Evolutionary conservation across 345 rosid species (phyloP).

Genomic region (Sonneratia caseolaris): DNA sequence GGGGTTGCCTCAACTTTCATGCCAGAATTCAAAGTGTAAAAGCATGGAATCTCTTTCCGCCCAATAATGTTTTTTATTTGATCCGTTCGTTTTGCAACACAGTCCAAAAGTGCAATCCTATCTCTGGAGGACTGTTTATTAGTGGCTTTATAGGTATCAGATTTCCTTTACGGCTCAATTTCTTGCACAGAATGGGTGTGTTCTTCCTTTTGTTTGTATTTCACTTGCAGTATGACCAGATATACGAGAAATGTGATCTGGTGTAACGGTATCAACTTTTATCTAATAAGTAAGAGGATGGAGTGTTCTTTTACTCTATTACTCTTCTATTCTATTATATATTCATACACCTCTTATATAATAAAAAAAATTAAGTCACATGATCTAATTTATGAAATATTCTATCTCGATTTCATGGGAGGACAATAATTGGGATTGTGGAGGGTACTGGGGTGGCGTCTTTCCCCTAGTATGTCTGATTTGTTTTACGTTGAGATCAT

Average conservation of each 20-base stretch:
- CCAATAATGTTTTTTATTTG: not conserved
- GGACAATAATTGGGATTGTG: too few relatives aligned
- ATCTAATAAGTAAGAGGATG: too few relatives aligned
- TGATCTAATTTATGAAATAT: too few relatives aligned
- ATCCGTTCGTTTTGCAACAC: not conserved
- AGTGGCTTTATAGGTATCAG: not conserved
- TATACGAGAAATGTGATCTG: not conserved
- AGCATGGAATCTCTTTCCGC: not conserved
- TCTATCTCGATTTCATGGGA: too few relatives aligned
- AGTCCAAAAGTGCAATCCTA: conserved; percentile 2
- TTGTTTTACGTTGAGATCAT: not conserved
- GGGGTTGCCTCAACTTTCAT: conserved; percentile 13
- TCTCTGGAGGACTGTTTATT: not conserved
- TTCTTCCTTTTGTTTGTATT: conserved; percentile 1
- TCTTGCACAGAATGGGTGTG: conserved; percentile 1
- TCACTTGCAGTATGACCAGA: not conserved
- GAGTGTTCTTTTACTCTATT: too few relatives aligned
- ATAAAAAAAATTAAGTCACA: too few relatives aligned
- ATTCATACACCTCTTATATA: too few relatives aligned
- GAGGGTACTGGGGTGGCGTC: too few relatives aligned
- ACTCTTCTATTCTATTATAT: too few relatives aligned
- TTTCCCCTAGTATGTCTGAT: too few relatives aligned
- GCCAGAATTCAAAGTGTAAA: not conserved
- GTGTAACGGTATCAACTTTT: too few relatives aligned
- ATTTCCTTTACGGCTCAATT: not conserved